These are phyloP conservation scores for Puccinia horiana DNA, from an alignment of 1,284 basidiomycete genomes.

Conservation along the genomic window DNA sequence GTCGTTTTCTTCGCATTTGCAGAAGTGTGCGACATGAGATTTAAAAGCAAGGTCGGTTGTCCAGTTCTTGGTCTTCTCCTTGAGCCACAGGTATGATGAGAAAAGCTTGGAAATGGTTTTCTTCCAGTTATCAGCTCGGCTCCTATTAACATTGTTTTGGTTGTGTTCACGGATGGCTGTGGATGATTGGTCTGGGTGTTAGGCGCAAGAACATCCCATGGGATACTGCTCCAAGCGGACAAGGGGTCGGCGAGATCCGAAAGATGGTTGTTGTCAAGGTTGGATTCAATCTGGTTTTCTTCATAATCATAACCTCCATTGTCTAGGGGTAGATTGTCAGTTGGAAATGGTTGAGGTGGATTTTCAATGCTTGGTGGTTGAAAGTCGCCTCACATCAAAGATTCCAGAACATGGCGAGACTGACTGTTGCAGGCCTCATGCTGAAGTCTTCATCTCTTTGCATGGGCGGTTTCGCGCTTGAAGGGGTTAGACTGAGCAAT, in stretches of 20 bases:
- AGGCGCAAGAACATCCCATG: background rate
- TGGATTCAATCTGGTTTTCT: background rate
- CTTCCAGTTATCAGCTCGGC: background rate
- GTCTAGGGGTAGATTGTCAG: background rate
- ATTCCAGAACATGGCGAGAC: background rate
- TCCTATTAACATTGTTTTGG: background rate
- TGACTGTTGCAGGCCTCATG: background rate
- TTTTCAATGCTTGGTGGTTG: background rate
- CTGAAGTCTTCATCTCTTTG: background rate
- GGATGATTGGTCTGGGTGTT: background rate
- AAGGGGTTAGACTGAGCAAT: background rate
- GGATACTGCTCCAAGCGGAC: background rate
- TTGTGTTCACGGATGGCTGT: background rate
- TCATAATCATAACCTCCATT: background rate
- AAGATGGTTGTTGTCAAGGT: background rate
- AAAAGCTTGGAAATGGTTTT: background rate
- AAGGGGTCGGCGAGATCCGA: background rate
- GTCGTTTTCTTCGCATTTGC: background rate
- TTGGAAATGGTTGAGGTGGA: background rate
- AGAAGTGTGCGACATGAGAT: background rate
- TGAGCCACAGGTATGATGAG: background rate
- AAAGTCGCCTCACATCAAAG: background rate
- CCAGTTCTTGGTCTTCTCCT: background rate
- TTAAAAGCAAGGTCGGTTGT: background rate
- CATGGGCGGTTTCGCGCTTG: background rate